Percentiles rank a stretch among this genome's conserved stretches.
Conservation (phyloP, 2,329 filamentous ascomycete species). For the Sphaerulina populicola region DNA sequence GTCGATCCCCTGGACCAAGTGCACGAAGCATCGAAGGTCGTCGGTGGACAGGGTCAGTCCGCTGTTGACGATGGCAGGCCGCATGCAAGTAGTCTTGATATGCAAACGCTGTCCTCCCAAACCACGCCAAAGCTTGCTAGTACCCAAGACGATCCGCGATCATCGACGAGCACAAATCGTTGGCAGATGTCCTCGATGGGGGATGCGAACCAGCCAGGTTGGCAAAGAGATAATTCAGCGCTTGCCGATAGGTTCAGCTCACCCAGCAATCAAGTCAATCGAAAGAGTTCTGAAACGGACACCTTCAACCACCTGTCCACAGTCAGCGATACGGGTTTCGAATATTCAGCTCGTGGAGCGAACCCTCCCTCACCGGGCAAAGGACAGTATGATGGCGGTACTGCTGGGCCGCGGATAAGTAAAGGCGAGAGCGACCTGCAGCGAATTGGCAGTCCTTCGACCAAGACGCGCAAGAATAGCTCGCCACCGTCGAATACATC, state of each 20-base stretch:
- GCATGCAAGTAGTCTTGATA: not conserved
- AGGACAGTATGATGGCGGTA: too few species aligned
- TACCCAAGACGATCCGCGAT: not conserved
- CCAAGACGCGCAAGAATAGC: not conserved
- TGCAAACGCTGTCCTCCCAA: not conserved
- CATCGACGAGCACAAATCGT: too few species aligned
- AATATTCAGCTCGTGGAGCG: conserved; percentile 8
- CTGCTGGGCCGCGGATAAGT: not conserved
- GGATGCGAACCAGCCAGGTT: too few species aligned
- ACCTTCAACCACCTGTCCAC: conserved; percentile 2
- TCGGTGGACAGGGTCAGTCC: not conserved
- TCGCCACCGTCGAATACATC: conserved; percentile 4
- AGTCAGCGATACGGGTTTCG: conserved; percentile 13
- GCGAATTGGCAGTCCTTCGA: not conserved
- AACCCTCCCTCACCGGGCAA: too few species aligned
- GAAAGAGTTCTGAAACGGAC: not conserved
- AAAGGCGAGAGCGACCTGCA: not conserved
- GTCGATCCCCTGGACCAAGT: conserved; percentile 1
- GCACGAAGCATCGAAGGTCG: not conserved
- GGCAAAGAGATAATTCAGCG: too few species aligned
- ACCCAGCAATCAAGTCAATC: too few species aligned
- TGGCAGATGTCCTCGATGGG: too few species aligned
- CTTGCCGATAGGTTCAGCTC: not conserved
- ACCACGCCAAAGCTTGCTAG: not conserved
- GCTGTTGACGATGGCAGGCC: not conserved